Base-by-base conservation (phyloP, 2,329 filamentous ascomycete species). In the Fusarium sp. region DNA sequence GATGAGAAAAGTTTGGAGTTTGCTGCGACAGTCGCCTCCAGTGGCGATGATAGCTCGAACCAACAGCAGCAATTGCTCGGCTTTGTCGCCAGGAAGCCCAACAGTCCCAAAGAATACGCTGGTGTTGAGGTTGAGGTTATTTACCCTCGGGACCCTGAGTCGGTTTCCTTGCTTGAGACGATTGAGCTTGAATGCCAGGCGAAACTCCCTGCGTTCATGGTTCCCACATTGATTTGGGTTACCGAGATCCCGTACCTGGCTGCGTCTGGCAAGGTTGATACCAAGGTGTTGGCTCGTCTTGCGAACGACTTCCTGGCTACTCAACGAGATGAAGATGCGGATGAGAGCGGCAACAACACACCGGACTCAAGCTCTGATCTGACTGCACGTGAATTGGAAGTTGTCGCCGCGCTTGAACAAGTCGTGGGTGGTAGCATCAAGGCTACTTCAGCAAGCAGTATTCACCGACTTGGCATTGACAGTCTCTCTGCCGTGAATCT, bases 181-280 rank as follows among this genome's bases (percentile, higher is more conserved):
- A 61, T 61, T 0, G 56, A 66, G 0, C 6, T 14, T 4, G 49
- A 64, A 22, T 67, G 64, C 2, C 63, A 67, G 0, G 25, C 23
- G 2, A 44, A 23, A 9, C 58, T 67, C 1, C 63, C 64, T 1
- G 44, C 58, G 4, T 67, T 67, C 14, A 67, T 67, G 64, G 52
- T 67, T 3, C 64, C 64, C 1, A 33, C 39, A 0, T 13, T 67
- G 14, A 32, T 44, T 2, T 67, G 63, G 51, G 51, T 59, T 4
- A 44, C 64, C 1, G 59, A 30, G 35, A 67, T 67, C 5, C 63
- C 64, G 1, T 64, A 67, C 33, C 37, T 67, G 6, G 30, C 48
- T 6, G 64, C 63, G 1, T 67, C 64, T 8, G 64, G 64, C 1
- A 67, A 67, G 3, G 58, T 67, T 1, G 58, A 67, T 11, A 67